Percentiles rank a stretch among this genome's conserved stretches.
Evolutionary conservation across 2,329 filamentous ascomycete genomes (phyloP).

Genomic region (Fusarium guadeloupense): DNA sequence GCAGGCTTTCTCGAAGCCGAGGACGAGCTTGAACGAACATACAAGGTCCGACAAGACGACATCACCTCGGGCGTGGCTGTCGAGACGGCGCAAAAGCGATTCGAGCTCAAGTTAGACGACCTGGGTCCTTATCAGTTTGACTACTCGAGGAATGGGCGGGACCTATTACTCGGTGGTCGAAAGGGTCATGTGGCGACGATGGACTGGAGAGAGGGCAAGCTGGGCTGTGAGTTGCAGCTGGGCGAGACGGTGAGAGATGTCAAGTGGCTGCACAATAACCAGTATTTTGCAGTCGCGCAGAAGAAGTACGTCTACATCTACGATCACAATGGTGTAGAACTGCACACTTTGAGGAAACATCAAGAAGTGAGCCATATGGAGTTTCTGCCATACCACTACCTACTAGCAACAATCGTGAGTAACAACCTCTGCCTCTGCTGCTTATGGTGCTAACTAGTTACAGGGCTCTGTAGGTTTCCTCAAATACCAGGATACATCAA

Average conservation of each 20-base stretch:
- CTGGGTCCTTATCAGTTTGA: slow-evolving; percentile 89
- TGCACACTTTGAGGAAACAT: slow-evolving; percentile 91
- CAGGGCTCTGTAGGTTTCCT: slow-evolving; percentile 82
- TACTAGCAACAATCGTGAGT: slow-evolving; percentile 84
- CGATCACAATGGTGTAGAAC: slow-evolving; percentile 86
- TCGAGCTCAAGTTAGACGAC: slow-evolving; percentile 84
- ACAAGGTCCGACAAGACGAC: slow-evolving; percentile 89
- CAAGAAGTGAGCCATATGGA: slow-evolving; percentile 93
- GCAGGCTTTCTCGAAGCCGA: slow-evolving; percentile 89
- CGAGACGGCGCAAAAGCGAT: slow-evolving; percentile 90
- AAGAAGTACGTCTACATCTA: slow-evolving; percentile 99
- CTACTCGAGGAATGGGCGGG: slow-evolving; percentile 88
- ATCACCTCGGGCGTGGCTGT: slow-evolving; percentile 78
- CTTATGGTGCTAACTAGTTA: slow-evolving; percentile 27
- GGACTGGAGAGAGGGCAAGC: slow-evolving; percentile 92
- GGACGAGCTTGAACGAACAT: slow-evolving; percentile 87
- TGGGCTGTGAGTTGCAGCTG: slow-evolving; percentile 91
- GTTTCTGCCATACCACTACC: slow-evolving; percentile 95
- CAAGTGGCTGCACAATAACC: slow-evolving; percentile 93
- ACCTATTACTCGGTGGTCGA: slow-evolving; percentile 84
- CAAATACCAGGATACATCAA: slow-evolving; percentile 95
- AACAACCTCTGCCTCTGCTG: rapidly evolving
- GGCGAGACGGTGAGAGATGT: slow-evolving; percentile 90
- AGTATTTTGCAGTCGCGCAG: slow-evolving; percentile 93
- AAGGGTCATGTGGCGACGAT: slow-evolving; percentile 97